These are phyloP conservation scores for Quercus engelmannii DNA, from an alignment of 306 rosid genomes.

Conservation along the genomic window DNA sequence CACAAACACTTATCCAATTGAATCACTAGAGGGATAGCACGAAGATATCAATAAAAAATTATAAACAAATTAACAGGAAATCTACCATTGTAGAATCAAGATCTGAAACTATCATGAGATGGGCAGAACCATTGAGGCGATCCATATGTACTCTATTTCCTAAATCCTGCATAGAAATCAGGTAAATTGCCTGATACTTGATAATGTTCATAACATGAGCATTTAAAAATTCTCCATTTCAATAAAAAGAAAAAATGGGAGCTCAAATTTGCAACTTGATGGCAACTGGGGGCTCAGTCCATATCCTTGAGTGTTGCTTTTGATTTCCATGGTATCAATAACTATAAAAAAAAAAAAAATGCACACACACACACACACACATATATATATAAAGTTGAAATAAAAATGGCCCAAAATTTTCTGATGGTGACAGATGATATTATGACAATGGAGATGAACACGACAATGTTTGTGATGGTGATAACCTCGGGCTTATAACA, in stretches of 20 bases:
- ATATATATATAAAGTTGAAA: too few relatives aligned
- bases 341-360: not conserved
- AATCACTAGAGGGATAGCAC: not conserved
- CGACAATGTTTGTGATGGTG: not conserved
- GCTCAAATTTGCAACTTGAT: not conserved
- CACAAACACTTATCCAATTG: slow-evolving; percentile 4
- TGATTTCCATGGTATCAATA: not conserved
- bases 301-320: not conserved
- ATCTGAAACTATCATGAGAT: slow-evolving; percentile 81
- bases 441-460: not conserved
- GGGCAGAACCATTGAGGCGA: slow-evolving; percentile 48
- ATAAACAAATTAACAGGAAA: slow-evolving; percentile 13
- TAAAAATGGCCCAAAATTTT: not conserved
- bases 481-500: not conserved
- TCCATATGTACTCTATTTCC: slow-evolving; percentile 36
- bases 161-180: not conserved
- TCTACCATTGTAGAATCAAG: slow-evolving; percentile 82
- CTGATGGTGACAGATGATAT: not conserved
- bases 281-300: not conserved
- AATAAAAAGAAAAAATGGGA: not conserved
- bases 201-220: slow-evolving; percentile 1
- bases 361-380: not conserved
- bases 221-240: slow-evolving; percentile 10
- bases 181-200: not conserved
- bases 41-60: not conserved